These are phyloP conservation scores for Boletus coccyginus DNA, from an alignment of 768 basidiomycete genomes.

Conservation along the genomic window DNA sequence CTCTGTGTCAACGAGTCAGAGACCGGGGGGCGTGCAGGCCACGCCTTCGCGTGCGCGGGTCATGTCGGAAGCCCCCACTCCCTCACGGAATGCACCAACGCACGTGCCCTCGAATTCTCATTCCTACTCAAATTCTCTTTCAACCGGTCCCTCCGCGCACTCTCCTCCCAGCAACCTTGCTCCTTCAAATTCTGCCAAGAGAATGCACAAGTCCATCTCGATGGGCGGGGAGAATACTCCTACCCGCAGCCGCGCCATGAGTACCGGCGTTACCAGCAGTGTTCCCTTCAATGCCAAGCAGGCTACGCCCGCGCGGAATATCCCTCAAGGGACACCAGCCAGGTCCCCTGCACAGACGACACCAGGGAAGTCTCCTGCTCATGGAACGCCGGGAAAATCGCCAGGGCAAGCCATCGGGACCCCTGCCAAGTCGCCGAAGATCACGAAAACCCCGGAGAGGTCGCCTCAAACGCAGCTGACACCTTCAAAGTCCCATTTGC, in stretches of 20 bases:
- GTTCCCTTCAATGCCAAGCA: conserved; percentile 11
- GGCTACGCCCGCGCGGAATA: conserved; percentile 12
- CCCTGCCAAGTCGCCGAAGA: conserved; percentile 24
- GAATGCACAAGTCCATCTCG: conserved; percentile 27
- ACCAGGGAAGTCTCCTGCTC: conserved; percentile 16
- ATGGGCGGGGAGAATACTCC: conserved; percentile 12
- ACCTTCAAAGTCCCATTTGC: conserved; percentile 15
- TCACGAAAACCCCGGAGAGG: conserved; percentile 20
- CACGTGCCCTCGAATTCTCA: conserved; percentile 22
- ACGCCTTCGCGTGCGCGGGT: conserved; percentile 42
- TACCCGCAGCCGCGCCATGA: conserved; percentile 18
- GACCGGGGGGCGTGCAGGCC: conserved; percentile 26
- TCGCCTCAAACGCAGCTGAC: conserved; percentile 20
- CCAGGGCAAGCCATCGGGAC: conserved; percentile 9
- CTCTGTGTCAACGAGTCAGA: conserved; percentile 16
- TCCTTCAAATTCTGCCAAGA: conserved; percentile 39
- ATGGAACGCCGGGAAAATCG: conserved; percentile 21
- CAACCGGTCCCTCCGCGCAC: conserved; percentile 16
- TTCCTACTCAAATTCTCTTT: conserved; percentile 26
- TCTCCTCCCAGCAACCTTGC: conserved; percentile 40
- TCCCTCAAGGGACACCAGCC: conserved; percentile 12
- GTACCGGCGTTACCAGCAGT: conserved; percentile 8
- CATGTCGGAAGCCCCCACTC: conserved; percentile 39
- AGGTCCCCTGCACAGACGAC: conserved; percentile 18
- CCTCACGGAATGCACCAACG: conserved; percentile 22